Percentiles rank a stretch among this genome's conserved stretches.
phyloP scores from a whole-genome alignment of 2,329 filamentous ascomycete species.

The Fusarium armeniacum region DNA sequence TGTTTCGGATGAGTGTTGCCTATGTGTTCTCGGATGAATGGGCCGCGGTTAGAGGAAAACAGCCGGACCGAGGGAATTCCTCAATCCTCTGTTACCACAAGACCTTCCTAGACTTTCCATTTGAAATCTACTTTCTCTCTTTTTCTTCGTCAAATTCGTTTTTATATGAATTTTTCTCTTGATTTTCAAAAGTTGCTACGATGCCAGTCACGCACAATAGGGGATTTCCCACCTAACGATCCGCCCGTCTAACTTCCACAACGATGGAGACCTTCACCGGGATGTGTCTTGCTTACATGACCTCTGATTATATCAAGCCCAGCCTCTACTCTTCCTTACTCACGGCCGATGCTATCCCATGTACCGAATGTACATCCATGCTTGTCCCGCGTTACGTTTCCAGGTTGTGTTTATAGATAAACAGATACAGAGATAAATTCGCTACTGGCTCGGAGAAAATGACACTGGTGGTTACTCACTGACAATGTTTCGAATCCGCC shows the following conservation, averaged over 20 bases:
- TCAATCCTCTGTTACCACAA: not conserved
- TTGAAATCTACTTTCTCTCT: accelerated
- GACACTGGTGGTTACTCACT: not conserved
- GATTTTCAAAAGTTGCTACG: too few species aligned
- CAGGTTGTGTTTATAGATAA: accelerated
- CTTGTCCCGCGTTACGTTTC: not conserved
- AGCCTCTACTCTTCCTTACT: too few species aligned
- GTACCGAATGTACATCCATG: not conserved
- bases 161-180: not conserved
- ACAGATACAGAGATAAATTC: accelerated
- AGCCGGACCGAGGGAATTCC: not conserved
- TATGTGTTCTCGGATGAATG: not conserved
- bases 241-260: accelerated
- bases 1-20: not conserved
- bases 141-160: not conserved
- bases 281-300: too few species aligned
- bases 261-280: accelerated
- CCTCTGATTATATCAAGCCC: too few species aligned
- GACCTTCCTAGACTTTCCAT: accelerated
- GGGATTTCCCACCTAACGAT: too few species aligned
- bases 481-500: not conserved
- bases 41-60: not conserved
- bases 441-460: too few species aligned
- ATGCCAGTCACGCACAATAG: not conserved
- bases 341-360: not conserved